Evolutionary conservation across 73 alveolate species (phyloP).

Genomic region (Uronychia binucleata): DNA sequence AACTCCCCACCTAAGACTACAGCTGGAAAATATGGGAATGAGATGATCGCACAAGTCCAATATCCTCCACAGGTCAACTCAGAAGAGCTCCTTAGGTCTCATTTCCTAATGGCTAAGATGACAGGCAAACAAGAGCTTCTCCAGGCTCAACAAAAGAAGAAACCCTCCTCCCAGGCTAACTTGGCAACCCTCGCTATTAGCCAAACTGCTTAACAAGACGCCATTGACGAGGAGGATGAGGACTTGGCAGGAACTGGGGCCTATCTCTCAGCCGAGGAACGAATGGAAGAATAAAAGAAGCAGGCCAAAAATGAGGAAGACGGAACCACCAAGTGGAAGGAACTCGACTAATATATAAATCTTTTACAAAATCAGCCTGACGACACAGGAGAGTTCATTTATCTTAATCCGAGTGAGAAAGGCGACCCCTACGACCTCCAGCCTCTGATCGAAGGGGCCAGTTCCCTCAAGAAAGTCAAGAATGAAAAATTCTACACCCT

Average conservation of each 20-base stretch:
- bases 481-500: conserved; percentile 73
- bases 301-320: not conserved
- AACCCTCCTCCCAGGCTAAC: not conserved
- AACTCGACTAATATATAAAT: conserved; percentile 39
- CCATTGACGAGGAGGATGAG: not conserved
- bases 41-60: not conserved
- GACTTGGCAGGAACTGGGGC: not conserved
- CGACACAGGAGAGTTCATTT: conserved; percentile 66
- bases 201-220: not conserved
- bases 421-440: conserved; percentile 65
- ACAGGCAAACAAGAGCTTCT: conserved; percentile 19
- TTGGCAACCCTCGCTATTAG: no score
- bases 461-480: conserved; percentile 4
- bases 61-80: not conserved
- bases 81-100: conserved; percentile 35
- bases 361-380: conserved; percentile 55
- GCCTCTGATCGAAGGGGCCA: conserved; percentile 52
- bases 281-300: not conserved
- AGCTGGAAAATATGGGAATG: not conserved
- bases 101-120: conserved; percentile 29
- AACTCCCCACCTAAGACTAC: not conserved
- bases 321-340: conserved; percentile 30
- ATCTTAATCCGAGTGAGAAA: conserved; percentile 41
- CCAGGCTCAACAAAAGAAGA: not conserved
- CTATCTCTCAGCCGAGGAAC: not conserved